phyloP scores from a whole-genome alignment of 192 early-diverging fungal species.

The Lobosporangium transversale region DNA sequence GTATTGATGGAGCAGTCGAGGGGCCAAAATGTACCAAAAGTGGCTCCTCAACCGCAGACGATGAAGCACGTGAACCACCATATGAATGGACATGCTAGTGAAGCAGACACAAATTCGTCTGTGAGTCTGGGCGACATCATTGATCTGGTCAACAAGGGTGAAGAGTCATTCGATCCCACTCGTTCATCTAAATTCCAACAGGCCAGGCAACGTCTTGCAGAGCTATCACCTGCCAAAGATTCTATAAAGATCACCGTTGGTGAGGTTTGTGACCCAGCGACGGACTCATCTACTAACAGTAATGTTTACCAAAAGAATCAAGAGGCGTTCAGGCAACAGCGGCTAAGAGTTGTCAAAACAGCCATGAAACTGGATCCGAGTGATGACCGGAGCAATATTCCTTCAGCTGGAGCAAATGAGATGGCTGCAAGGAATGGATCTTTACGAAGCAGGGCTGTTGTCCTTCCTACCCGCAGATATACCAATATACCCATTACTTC shows the following conservation, averaged over 20 bases:
- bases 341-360: slow-evolving; percentile 11
- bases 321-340: slow-evolving; percentile 24
- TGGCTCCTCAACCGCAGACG: slow-evolving; percentile 9
- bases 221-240: slow-evolving; percentile 10
- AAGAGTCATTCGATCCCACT: slow-evolving; percentile 10
- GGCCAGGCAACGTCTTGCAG: slow-evolving; percentile 23
- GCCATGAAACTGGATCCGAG: slow-evolving; percentile 20
- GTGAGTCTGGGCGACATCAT: slow-evolving; percentile 30
- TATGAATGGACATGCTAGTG: not conserved
- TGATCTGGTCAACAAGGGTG: slow-evolving; percentile 21
- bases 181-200: slow-evolving; percentile 23
- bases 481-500: slow-evolving; percentile 18
- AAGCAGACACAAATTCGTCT: slow-evolving; percentile 10
- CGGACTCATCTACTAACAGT: not conserved
- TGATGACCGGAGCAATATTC: slow-evolving; percentile 22
- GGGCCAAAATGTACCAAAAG: slow-evolving; percentile 2
- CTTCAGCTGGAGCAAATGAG: not conserved
- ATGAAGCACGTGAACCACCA: not conserved
- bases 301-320: slow-evolving; percentile 15
- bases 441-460: not conserved
- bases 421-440: not conserved
- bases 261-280: not conserved
- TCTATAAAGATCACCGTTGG: not conserved
- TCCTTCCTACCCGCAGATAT: not conserved
- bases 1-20: slow-evolving; percentile 7